Evolutionary conservation across 768 basidiomycete species (phyloP).

Genomic region (Boletus rubescentipes): DNA sequence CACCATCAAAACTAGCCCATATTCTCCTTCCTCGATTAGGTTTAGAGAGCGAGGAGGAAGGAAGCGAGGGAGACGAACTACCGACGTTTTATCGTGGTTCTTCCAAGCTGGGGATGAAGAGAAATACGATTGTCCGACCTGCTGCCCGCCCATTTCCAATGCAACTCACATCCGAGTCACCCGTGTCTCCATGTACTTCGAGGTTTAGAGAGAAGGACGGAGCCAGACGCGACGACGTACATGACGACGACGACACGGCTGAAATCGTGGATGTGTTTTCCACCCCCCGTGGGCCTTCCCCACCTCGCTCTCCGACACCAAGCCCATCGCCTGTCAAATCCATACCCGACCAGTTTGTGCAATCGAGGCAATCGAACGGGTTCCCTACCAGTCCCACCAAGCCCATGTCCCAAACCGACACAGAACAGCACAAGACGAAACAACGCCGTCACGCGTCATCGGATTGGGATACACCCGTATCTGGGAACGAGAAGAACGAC

Average conservation of each 20-base stretch:
- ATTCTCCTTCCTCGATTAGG: conserved; percentile 7
- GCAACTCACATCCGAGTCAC: conserved; percentile 8
- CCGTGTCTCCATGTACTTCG: neutral
- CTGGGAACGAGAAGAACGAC: conserved; percentile 2
- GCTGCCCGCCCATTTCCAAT: conserved; percentile 29
- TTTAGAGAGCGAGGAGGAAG: conserved; percentile 13
- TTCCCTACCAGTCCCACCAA: conserved; percentile 17
- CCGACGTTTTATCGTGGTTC: conserved; percentile 22
- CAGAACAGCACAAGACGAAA: neutral
- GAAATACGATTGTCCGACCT: neutral
- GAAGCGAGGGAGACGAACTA: conserved; percentile 11
- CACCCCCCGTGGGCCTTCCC: conserved; percentile 19
- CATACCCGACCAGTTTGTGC: neutral
- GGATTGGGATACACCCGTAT: neutral
- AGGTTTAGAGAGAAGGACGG: neutral
- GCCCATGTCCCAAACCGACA: neutral
- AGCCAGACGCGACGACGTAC: neutral
- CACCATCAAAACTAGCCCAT: conserved; percentile 16
- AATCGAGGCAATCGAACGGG: neutral
- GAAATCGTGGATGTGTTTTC: conserved; percentile 23
- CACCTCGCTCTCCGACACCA: conserved; percentile 21
- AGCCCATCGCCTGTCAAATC: conserved; percentile 14
- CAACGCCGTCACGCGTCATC: conserved; percentile 1
- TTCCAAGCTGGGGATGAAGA: neutral
- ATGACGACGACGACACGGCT: neutral